Base-by-base conservation (phyloP, 768 basidiomycete species). In the Serpula lacrymans region DNA sequence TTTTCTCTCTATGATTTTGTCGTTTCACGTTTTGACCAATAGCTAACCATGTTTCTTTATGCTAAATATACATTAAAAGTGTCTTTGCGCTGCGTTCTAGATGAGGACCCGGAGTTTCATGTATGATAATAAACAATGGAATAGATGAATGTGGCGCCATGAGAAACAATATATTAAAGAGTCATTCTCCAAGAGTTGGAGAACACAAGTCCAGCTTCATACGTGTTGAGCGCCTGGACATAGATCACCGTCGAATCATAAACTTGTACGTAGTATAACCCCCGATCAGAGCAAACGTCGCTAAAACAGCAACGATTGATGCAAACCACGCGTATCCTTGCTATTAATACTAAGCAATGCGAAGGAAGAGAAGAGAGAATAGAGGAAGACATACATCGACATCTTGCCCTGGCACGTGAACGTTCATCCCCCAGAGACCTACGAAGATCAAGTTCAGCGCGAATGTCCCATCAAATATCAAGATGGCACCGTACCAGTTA, bases 341-440 rank as follows among this genome's bases (percentile, higher is more conserved):
- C 35, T 49, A 29, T 7, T n/a, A n/a, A n/a, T n/a, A n/a, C n/a
- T n/a, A n/a, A 17, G 30, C 21, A 18, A 20, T 27, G 17, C 23
- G 32, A 13, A 25, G 17, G 18, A 18, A 5, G 14, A 16, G 22
- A 34, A 20, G 18, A n/a, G 27, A 9, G 14, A 40, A 32, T 11
- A 6, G 12, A 25, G 14, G 32, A 37, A 14, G 27, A 48, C 58
- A 37, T 28, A 78, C 82, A 10, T 42, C 11, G 8, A 75, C 61
- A 37, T 77, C 80, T 56, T 96, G 75, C 0, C 93, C 93, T 0
- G 96, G 96, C 1, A 99, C 96, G 49, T 88, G 87, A 0, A 98
- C 94, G 69, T 98, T 99, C 95, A 97, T 98, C 10, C 95, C 94
- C 93, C 92, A 95, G 11, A 96, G 65, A 74, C 89, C 84, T 82